These are phyloP conservation scores for Amaranthus hypochondriacus DNA, from an alignment of 148 eudicot species.

Conservation along the genomic window DNA sequence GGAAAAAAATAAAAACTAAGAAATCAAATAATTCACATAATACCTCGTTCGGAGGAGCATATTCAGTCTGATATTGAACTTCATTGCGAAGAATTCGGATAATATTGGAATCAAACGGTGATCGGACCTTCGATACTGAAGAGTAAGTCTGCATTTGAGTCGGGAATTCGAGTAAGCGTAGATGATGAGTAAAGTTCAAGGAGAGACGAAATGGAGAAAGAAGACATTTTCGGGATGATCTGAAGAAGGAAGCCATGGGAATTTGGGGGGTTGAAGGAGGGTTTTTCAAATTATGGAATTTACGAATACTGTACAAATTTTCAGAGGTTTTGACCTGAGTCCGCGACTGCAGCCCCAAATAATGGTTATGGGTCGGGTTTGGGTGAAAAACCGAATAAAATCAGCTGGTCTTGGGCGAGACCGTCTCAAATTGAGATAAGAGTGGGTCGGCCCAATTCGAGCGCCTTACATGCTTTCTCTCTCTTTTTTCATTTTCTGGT, in stretches of 20 bases:
- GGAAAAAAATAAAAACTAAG: background rate
- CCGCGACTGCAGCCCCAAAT: background rate
- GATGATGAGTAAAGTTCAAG: background rate
- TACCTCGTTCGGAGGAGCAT: conserved; percentile 40
- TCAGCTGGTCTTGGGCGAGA: too few species aligned
- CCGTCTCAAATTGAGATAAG: too few species aligned
- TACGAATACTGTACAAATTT: background rate
- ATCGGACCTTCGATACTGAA: conserved; percentile 23
- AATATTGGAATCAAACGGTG: conserved; percentile 42
- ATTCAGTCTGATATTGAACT: conserved; percentile 35
- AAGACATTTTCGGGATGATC: conserved; percentile 24
- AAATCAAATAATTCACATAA: background rate
- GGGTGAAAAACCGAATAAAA: too few species aligned
- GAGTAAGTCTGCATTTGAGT: conserved; percentile 11
- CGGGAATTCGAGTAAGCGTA: background rate
- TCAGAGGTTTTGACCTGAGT: background rate
- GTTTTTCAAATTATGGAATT: conserved; percentile 1
- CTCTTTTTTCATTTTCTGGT: too few species aligned
- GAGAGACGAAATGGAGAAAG: conserved; percentile 21
- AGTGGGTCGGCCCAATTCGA: too few species aligned
- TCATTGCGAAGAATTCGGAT: conserved; percentile 40
- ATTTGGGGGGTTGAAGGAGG: conserved; percentile 11
- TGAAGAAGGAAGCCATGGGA: conserved; percentile 32
- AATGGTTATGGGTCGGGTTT: background rate
- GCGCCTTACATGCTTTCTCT: too few species aligned